A percentile compares a stretch with the other conserved stretches of the same genome.
phyloP scores from a whole-genome alignment of 768 basidiomycete species.

The Termitomyces sp. region DNA sequence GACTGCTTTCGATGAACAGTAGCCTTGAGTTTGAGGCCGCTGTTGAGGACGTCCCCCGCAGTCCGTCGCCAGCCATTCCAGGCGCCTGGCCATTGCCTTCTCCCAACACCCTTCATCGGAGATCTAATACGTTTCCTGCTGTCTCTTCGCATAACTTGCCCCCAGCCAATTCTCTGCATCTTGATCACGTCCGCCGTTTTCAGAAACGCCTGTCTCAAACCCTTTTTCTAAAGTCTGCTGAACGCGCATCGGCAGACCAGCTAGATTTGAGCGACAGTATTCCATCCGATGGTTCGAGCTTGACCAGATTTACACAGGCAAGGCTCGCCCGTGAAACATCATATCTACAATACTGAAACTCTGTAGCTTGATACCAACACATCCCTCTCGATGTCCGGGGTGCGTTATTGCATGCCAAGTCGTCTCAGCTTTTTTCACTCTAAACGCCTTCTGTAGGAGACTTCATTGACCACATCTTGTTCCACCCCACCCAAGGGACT shows the following conservation, averaged over 20 bases:
- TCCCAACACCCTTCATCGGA: slow-evolving; percentile 13
- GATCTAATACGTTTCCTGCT: slow-evolving; percentile 19
- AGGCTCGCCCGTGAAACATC: background rate
- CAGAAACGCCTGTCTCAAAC: slow-evolving; percentile 22
- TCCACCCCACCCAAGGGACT: background rate
- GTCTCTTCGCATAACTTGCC: slow-evolving; percentile 1
- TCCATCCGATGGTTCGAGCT: slow-evolving; percentile 16
- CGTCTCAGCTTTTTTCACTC: background rate
- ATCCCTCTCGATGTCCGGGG: background rate
- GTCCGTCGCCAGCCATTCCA: slow-evolving; percentile 32
- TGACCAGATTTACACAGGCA: slow-evolving; percentile 19
- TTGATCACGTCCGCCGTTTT: slow-evolving; percentile 26
- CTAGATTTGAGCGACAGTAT: slow-evolving; percentile 3
- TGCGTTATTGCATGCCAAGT: background rate
- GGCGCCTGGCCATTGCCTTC: slow-evolving; percentile 40
- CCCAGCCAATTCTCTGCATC: slow-evolving; percentile 13
- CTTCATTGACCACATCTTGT: background rate
- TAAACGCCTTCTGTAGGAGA: slow-evolving; percentile 2
- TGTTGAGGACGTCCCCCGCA: slow-evolving; percentile 15
- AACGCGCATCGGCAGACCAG: slow-evolving; percentile 5
- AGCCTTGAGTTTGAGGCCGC: slow-evolving; percentile 1
- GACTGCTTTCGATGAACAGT: slow-evolving; percentile 4
- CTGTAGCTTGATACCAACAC: slow-evolving; percentile 3
- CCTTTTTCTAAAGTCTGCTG: background rate
- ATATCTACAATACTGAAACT: background rate